These are phyloP conservation scores for Chiua virens DNA, from an alignment of 768 basidiomycete genomes.

Conservation along the genomic window DNA sequence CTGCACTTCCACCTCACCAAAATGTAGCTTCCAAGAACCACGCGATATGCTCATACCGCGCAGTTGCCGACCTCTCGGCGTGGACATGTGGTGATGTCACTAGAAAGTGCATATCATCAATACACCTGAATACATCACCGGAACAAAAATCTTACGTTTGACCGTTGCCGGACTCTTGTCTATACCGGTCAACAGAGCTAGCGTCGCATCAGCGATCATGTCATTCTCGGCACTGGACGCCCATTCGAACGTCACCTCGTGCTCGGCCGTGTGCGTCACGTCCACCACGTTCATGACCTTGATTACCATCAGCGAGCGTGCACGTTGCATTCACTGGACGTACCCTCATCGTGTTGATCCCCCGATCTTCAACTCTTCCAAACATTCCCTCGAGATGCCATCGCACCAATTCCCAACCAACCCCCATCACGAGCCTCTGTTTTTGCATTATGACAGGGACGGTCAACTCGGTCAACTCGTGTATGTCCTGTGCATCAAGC, in stretches of 20 bases:
- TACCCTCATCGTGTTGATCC: slow-evolving; percentile 65
- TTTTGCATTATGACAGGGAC: slow-evolving; percentile 82
- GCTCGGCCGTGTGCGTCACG: slow-evolving; percentile 70
- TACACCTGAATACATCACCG: neutral
- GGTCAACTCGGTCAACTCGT: slow-evolving; percentile 85
- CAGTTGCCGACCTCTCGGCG: too few species aligned
- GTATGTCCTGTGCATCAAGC: slow-evolving; percentile 84
- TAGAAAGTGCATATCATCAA: slow-evolving; percentile 20
- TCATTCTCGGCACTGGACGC: slow-evolving; percentile 89
- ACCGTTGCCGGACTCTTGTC: slow-evolving; percentile 94
- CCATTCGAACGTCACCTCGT: slow-evolving; percentile 89
- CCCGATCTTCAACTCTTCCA: slow-evolving; percentile 69
- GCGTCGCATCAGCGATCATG: slow-evolving; percentile 95
- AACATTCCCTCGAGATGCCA: slow-evolving; percentile 98
- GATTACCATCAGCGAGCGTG: neutral
- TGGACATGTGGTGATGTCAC: slow-evolving; percentile 61
- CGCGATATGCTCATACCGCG: slow-evolving; percentile 55
- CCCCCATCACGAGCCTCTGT: slow-evolving; percentile 77
- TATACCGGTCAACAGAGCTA: slow-evolving; percentile 85
- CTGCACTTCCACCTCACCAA: slow-evolving; percentile 75
- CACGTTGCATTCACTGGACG: slow-evolving; percentile 20
- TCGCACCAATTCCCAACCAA: slow-evolving; percentile 87
- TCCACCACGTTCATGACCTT: slow-evolving; percentile 90
- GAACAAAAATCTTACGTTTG: slow-evolving; percentile 59
- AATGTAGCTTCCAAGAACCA: slow-evolving; percentile 93